A percentile compares a stretch with the other conserved stretches of the same genome.
Evolutionary conservation across 2,329 filamentous ascomycete genomes (phyloP).

Genomic region (Didymella keratinophila): DNA sequence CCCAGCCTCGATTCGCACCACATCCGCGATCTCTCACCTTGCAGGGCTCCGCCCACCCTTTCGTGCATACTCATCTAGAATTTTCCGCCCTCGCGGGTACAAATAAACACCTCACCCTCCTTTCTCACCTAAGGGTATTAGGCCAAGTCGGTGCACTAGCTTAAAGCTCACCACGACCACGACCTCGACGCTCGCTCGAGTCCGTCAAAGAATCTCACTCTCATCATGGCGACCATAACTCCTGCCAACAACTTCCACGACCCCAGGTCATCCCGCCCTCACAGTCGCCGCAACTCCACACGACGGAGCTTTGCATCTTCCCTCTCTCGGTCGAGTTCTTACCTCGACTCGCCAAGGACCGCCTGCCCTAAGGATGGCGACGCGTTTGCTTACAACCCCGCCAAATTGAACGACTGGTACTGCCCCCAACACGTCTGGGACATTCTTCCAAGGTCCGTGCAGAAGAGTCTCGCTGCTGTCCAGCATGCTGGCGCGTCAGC

Average conservation of each 20-base stretch:
- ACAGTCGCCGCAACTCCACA: slow-evolving; percentile 37
- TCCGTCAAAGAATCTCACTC: slow-evolving; percentile 1
- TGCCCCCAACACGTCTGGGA: slow-evolving; percentile 50
- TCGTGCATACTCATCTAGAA: slow-evolving; percentile 25
- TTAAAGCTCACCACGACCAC: slow-evolving; percentile 16
- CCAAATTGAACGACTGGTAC: slow-evolving; percentile 50
- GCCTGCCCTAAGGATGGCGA: slow-evolving; percentile 47
- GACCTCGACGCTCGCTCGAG: slow-evolving; percentile 4
- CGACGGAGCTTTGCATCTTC: slow-evolving; percentile 38
- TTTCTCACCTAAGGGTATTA: slow-evolving; percentile 10
- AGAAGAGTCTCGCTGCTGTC: slow-evolving; percentile 47
- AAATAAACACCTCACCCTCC: slow-evolving; percentile 32
- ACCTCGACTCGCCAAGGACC: slow-evolving; percentile 41
- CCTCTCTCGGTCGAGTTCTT: slow-evolving; percentile 30
- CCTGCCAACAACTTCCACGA: slow-evolving; percentile 34
- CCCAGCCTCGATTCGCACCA: slow-evolving; percentile 37
- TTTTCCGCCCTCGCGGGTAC: slow-evolving; percentile 25
- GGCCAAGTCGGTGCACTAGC: slow-evolving; percentile 6
- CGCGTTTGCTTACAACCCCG: slow-evolving; percentile 49
- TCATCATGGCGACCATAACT: slow-evolving; percentile 31
- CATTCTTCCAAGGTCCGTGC: slow-evolving; percentile 48
- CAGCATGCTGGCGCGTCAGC: slow-evolving; percentile 57
- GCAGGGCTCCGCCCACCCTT: slow-evolving; percentile 19
- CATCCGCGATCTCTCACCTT: slow-evolving; percentile 30
- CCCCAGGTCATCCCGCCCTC: slow-evolving; percentile 24